Conservation (phyloP, 257 asterid genomes). For the Echium plantagineum region DNA sequence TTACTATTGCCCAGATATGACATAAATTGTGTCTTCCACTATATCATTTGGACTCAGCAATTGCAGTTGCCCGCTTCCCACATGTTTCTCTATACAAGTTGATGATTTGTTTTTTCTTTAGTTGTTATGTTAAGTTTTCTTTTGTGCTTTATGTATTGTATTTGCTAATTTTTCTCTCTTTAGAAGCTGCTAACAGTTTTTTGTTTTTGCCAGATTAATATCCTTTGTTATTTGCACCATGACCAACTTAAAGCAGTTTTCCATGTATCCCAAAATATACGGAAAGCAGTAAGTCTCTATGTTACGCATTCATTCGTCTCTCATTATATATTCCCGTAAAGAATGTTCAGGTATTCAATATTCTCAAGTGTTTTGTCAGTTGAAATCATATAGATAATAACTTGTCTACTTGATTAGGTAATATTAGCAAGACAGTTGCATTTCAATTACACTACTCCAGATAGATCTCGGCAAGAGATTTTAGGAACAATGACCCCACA, state of each 20-base stretch:
- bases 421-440: constrained; percentile 69
- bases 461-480: constrained; percentile 79
- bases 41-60: too few species aligned
- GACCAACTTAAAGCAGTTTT: constrained; percentile 88
- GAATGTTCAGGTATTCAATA: neutral
- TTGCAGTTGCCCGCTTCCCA: too few species aligned
- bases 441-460: constrained; percentile 89
- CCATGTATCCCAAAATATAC: constrained; percentile 79
- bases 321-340: neutral
- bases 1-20: too few species aligned
- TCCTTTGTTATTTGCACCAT: constrained; percentile 88
- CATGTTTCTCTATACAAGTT: too few species aligned
- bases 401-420: constrained; percentile 33
- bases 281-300: constrained; percentile 73
- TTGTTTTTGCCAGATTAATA: constrained; percentile 45
- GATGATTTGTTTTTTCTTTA: too few species aligned
- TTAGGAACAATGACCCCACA: constrained; percentile 64
- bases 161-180: neutral
- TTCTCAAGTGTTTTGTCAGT: neutral
- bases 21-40: too few species aligned
- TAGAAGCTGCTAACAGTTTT: constrained; percentile 7
- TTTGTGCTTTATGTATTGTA: neutral
- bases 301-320: neutral
- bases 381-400: neutral
- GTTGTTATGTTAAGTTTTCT: too few species aligned